These are phyloP conservation scores for Perkinsus marinus DNA, from an alignment of 169 alveolate genomes.

Conservation along the genomic window DNA sequence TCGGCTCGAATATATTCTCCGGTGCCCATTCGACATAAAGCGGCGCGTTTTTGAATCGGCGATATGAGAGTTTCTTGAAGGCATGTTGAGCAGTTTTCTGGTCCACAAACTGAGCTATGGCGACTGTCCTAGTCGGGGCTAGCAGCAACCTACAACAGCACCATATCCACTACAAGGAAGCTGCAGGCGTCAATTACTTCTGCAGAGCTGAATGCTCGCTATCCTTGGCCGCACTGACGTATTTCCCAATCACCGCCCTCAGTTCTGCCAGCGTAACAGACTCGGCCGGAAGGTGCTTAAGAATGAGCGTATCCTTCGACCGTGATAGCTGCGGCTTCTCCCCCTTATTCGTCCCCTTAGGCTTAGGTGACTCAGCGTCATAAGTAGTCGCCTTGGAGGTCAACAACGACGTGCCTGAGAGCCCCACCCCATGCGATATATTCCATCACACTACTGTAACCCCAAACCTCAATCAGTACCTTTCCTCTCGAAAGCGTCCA, in stretches of 20 bases:
- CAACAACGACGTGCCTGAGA: neutral
- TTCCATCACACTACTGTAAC: slow-evolving; percentile 1
- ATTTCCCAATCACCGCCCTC: neutral
- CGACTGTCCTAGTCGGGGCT: slow-evolving; percentile 73
- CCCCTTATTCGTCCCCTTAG: neutral
- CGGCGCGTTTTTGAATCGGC: slow-evolving; percentile 60
- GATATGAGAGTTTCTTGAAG: slow-evolving; percentile 63
- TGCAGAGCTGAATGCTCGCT: neutral
- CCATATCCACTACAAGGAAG: slow-evolving; percentile 25
- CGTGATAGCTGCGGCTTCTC: neutral
- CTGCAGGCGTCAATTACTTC: neutral
- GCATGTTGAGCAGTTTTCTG: slow-evolving; percentile 64
- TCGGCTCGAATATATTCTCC: slow-evolving; percentile 22
- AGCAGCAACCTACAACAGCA: slow-evolving; percentile 50
- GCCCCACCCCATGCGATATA: too few species aligned
- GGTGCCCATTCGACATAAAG: slow-evolving; percentile 85
- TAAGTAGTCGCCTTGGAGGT: neutral
- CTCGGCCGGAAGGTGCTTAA: slow-evolving; percentile 41
- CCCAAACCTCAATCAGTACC: slow-evolving; percentile 35
- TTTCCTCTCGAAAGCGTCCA: slow-evolving; percentile 55
- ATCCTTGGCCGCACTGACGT: neutral
- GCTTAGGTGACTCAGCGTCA: neutral
- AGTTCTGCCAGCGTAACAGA: slow-evolving; percentile 19
- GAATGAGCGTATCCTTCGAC: slow-evolving; percentile 32
- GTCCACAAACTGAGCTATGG: slow-evolving; percentile 63